A percentile compares a stretch with the other conserved stretches of the same genome.
phyloP scores from a whole-genome alignment of 2,329 filamentous ascomycete genomes.

The Trichoderma sp. region DNA sequence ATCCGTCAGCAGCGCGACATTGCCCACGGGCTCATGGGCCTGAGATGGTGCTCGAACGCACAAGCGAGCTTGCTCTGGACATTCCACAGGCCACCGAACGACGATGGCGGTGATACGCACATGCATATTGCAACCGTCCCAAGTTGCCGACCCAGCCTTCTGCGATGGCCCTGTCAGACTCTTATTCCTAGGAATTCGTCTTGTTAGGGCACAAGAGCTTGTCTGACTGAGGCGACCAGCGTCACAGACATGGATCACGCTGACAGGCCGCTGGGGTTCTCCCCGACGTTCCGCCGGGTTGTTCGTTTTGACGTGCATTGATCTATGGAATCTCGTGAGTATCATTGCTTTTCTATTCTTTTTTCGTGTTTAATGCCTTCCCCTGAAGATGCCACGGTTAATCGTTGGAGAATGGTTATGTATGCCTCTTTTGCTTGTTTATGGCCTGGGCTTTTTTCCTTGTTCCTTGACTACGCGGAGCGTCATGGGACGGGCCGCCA shows the following conservation, averaged over 20 bases:
- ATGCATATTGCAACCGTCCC: not conserved
- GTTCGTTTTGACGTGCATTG: constrained; percentile 3
- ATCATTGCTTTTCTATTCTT: not conserved
- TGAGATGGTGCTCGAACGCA: not conserved
- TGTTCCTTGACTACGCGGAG: not conserved
- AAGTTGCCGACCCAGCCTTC: not conserved
- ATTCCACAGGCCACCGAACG: not conserved
- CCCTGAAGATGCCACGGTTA: not conserved
- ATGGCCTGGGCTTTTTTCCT: not conserved
- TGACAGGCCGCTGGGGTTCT: constrained; percentile 7
- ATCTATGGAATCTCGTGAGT: not conserved
- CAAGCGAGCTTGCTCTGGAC: not conserved
- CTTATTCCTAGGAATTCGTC: not conserved
- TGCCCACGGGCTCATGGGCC: not conserved
- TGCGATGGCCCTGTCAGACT: constrained; percentile 7
- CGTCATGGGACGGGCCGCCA: constrained; percentile 11
- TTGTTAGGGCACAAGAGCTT: not conserved
- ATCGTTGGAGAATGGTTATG: not conserved
- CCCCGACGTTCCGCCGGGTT: constrained; percentile 22
- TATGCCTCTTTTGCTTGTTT: not conserved
- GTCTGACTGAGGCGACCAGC: constrained; percentile 23
- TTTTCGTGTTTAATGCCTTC: not conserved
- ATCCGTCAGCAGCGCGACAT: not conserved
- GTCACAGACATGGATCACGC: constrained; percentile 20
- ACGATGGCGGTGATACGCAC: not conserved